Evolutionary conservation across 768 basidiomycete genomes (phyloP).

Genomic region (Boletus vermiculosoides): DNA sequence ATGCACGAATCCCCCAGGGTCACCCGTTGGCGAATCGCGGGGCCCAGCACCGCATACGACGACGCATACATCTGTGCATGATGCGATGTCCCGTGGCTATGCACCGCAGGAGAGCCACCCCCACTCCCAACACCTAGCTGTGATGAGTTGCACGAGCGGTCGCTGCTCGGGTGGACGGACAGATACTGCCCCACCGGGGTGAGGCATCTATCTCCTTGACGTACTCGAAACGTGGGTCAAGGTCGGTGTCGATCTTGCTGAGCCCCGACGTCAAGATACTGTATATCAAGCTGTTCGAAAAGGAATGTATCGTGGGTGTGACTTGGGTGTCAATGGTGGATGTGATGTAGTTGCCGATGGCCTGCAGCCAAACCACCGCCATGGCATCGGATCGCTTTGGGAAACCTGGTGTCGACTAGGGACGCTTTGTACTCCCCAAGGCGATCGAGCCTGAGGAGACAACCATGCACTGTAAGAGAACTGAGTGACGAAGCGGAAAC

Average conservation of each 20-base stretch:
- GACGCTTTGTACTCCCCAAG: slow-evolving; percentile 53
- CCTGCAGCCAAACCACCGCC: slow-evolving; percentile 61
- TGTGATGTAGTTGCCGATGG: slow-evolving; percentile 58
- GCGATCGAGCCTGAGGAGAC: slow-evolving; percentile 56
- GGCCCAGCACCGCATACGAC: not conserved
- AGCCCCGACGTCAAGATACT: slow-evolving; percentile 47
- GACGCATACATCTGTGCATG: too few species aligned
- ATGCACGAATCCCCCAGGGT: too few species aligned
- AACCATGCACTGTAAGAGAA: slow-evolving; percentile 51
- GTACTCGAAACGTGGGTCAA: slow-evolving; percentile 42
- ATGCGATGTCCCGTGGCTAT: slow-evolving; percentile 2
- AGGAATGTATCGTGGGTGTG: too few species aligned
- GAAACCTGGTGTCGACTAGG: slow-evolving; percentile 60
- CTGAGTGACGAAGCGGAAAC: slow-evolving; percentile 4
- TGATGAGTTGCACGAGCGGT: slow-evolving; percentile 20
- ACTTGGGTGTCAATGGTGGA: slow-evolving; percentile 29
- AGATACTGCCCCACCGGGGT: too few species aligned
- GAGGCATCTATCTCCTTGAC: slow-evolving; percentile 21
- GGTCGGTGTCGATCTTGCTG: slow-evolving; percentile 39
- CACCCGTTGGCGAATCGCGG: too few species aligned
- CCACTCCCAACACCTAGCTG: slow-evolving; percentile 14
- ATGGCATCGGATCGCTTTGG: slow-evolving; percentile 68
- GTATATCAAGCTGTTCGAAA: slow-evolving; percentile 41
- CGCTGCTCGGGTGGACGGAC: slow-evolving; percentile 1
- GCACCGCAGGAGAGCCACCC: not conserved